Evolutionary conservation across 2,329 filamentous ascomycete species (phyloP).

Genomic region (Colletotrichum tropicale): DNA sequence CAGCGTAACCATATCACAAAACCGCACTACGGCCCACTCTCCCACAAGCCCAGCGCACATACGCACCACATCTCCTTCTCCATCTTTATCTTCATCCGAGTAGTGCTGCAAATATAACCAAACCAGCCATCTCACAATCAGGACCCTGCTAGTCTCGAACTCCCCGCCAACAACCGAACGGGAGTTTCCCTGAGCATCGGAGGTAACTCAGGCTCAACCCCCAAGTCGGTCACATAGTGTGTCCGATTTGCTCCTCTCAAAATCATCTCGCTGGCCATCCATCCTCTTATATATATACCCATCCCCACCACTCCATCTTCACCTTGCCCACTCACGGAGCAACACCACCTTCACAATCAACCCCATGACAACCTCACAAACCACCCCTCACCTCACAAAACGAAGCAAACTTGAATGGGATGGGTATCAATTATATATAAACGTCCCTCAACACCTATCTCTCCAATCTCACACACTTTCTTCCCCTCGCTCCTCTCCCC

Average conservation of each 20-base stretch:
- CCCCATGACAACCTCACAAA: slow-evolving; percentile 2
- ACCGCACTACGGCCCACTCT: neutral
- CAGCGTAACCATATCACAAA: neutral
- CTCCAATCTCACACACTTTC: neutral
- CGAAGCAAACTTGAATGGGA: slow-evolving; percentile 39
- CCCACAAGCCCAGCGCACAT: neutral
- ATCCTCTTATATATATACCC: neutral
- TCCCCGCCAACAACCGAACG: neutral
- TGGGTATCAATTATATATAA: slow-evolving; percentile 15
- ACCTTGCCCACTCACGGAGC: neutral
- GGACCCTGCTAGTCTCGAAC: accelerated
- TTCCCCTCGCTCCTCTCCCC: neutral
- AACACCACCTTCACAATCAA: neutral
- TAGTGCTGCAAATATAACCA: neutral
- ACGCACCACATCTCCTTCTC: accelerated
- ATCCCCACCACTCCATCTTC: neutral
- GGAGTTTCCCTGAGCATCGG: neutral
- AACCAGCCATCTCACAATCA: neutral
- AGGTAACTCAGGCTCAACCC: neutral
- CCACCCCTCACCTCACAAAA: slow-evolving; percentile 27
- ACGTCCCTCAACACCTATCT: neutral
- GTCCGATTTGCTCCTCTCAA: neutral
- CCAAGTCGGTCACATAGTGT: too few relatives aligned
- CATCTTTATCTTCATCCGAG: neutral
- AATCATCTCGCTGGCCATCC: neutral